These are phyloP conservation scores for Rhizoclosmatium globosum DNA, from an alignment of 192 early-diverging fungal genomes.

Conservation along the genomic window DNA sequence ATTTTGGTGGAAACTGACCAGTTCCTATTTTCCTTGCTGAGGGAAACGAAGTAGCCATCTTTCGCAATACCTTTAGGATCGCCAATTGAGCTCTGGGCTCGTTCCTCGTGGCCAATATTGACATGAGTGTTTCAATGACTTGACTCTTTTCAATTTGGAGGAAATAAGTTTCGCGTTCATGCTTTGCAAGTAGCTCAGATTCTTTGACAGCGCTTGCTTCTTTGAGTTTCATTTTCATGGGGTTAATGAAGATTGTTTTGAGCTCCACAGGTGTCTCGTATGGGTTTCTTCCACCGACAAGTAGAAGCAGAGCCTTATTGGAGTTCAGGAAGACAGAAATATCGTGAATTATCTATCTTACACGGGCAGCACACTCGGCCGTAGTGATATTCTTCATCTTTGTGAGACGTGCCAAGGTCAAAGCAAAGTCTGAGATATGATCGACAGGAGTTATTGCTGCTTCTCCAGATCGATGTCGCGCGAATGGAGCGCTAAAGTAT, in stretches of 20 bases:
- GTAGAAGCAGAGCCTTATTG: slow-evolving; percentile 1
- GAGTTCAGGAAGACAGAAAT: not conserved
- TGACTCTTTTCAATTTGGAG: slow-evolving; percentile 32
- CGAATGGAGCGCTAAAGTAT: slow-evolving; percentile 16
- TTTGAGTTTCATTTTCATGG: slow-evolving; percentile 18
- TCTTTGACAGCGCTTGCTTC: not conserved
- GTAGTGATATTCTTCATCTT: not conserved
- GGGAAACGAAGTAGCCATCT: not conserved
- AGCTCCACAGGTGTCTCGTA: not conserved
- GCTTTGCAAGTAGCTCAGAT: not conserved
- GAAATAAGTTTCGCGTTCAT: slow-evolving; percentile 13
- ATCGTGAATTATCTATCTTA: not conserved
- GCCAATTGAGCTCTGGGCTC: not conserved
- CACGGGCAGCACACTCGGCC: slow-evolving; percentile 5
- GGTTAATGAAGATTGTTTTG: slow-evolving; percentile 3
- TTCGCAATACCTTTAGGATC: slow-evolving; percentile 16
- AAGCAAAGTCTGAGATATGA: slow-evolving; percentile 21
- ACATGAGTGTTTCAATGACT: not conserved
- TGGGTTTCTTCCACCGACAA: slow-evolving; percentile 2
- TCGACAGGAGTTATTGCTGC: slow-evolving; percentile 10
- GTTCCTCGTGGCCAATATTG: not conserved
- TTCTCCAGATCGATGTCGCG: not conserved
- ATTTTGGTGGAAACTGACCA: not conserved
- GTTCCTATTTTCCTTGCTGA: slow-evolving; percentile 11
- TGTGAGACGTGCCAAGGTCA: slow-evolving; percentile 9